Evolutionary conservation across 1,284 basidiomycete genomes (phyloP), one percentile per base, ranked within the genome.

Genomic region (Calocybe gambosa): DNA sequence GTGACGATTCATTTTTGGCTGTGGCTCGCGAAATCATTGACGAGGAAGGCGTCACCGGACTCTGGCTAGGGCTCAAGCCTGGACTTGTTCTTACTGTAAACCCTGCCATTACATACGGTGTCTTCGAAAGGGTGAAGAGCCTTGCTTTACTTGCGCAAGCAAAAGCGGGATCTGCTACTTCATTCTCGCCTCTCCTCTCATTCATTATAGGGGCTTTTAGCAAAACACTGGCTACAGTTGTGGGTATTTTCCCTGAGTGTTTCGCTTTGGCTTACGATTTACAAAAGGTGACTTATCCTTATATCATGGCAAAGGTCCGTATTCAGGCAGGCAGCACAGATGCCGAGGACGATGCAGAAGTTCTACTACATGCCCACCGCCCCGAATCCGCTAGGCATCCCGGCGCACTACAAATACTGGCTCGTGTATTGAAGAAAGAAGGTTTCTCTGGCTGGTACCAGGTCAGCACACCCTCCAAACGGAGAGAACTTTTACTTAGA

Each of bases 31-130:
- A 95, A 62, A 97, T 99, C 59, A 73, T 98, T 43, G 75, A 79
- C n/a, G 89, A 97, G 62, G 92, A 96, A 55, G 96, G 96, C 46
- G 68, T 94, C 10, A 78, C 85, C 0, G 96, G 93, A 9, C 74
- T 99, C 12, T 99, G 96, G 96, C 75, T 93, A 8, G 96, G 96
- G 6, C 74, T 99, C 48, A 89, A 86, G 63, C 94, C 96, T 3
- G 85, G 90, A 37, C 71, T 99, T 54, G 93, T 99, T 7, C 77
- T 99, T 35, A 97, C 93, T 28, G 82, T 89, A 43, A 99, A 99
- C 68, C 96, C 96, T 1, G 94, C 96, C 16, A 98, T 99, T 67
- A 99, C 96, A 1, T 99, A 99, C 64, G 96, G 96, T 43, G 77
- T 88, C 31, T 99, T 92, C 62, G 95, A 99, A 70, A 80, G 93